Percentiles rank a stretch among this genome's conserved stretches.
These are phyloP conservation scores for Actinomucor elegans DNA, from an alignment of 371 early-diverging fungal genomes.

Conservation along the genomic window DNA sequence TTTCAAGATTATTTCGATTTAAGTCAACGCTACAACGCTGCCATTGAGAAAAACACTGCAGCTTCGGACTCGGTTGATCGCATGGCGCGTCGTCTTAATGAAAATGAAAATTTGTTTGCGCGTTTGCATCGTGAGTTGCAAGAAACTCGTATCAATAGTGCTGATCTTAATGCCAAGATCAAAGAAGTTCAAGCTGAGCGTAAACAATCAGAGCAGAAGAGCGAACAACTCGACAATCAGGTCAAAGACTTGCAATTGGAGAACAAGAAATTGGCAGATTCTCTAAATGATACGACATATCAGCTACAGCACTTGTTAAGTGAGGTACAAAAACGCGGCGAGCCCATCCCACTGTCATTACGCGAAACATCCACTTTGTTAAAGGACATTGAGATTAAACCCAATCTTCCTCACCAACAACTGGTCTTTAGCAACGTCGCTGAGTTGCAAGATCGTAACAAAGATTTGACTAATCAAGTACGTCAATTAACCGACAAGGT, in stretches of 20 bases:
- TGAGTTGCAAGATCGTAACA: conserved; percentile 12
- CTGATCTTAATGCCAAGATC: not conserved
- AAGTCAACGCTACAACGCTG: not conserved
- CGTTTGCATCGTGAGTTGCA: not conserved
- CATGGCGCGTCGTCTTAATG: not conserved
- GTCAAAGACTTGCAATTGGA: not conserved
- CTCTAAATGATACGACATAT: conserved; percentile 18
- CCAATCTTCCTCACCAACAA: conserved; percentile 1
- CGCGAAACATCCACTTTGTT: not conserved
- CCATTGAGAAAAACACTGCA: not conserved
- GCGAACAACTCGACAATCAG: not conserved
- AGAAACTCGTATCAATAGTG: not conserved
- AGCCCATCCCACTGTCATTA: conserved; percentile 7
- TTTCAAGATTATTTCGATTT: conserved; percentile 13
- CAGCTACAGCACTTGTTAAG: conserved; percentile 16
- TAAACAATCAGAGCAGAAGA: not conserved
- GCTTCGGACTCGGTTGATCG: not conserved
- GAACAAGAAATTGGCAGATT: not conserved
- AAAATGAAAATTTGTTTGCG: not conserved
- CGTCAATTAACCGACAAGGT: not conserved
- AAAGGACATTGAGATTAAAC: not conserved
- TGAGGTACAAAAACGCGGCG: conserved; percentile 9
- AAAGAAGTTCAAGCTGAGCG: not conserved
- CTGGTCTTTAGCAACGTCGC: conserved; percentile 14
- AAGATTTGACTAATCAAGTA: not conserved